A percentile compares a stretch with the other conserved stretches of the same genome.
These are phyloP conservation scores for Coelastrella sp. DNA, from an alignment of 139 green algal genomes.

Conservation along the genomic window DNA sequence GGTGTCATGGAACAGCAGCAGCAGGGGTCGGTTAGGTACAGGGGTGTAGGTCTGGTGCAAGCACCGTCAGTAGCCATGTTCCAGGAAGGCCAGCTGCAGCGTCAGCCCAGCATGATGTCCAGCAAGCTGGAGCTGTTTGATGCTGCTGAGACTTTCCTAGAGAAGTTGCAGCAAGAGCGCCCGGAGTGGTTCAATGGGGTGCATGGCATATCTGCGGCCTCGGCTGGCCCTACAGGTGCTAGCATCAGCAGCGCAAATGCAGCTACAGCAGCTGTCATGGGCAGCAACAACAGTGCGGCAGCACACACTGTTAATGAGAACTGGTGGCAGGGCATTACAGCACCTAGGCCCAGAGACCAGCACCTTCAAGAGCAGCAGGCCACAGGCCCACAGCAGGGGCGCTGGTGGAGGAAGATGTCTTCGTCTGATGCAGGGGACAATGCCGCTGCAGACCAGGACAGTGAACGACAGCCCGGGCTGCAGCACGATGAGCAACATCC, in stretches of 20 bases:
- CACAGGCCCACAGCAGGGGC: background rate
- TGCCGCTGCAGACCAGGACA: background rate
- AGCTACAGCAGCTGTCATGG: background rate
- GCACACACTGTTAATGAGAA: background rate
- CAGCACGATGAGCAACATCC: background rate
- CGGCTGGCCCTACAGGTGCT: background rate
- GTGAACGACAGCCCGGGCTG: background rate
- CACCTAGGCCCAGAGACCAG: background rate
- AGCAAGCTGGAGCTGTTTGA: constrained; percentile 41
- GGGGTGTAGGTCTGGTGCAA: background rate
- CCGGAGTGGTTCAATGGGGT: constrained; percentile 19
- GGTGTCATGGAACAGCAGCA: background rate
- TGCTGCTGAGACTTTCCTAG: constrained; percentile 4
- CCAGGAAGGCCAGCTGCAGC: constrained; percentile 11
- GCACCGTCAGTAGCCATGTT: background rate
- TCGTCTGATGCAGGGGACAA: background rate
- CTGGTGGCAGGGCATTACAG: background rate
- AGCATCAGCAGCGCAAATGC: background rate
- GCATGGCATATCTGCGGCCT: background rate
- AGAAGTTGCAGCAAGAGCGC: constrained; percentile 4
- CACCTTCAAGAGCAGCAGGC: background rate
- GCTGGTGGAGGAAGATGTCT: background rate
- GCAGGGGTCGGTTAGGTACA: background rate
- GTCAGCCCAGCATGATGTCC: constrained; percentile 7
- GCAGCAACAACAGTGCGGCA: background rate